These are phyloP conservation scores for Malus hybrid DNA, from an alignment of 331 rosid species.

Conservation along the genomic window DNA sequence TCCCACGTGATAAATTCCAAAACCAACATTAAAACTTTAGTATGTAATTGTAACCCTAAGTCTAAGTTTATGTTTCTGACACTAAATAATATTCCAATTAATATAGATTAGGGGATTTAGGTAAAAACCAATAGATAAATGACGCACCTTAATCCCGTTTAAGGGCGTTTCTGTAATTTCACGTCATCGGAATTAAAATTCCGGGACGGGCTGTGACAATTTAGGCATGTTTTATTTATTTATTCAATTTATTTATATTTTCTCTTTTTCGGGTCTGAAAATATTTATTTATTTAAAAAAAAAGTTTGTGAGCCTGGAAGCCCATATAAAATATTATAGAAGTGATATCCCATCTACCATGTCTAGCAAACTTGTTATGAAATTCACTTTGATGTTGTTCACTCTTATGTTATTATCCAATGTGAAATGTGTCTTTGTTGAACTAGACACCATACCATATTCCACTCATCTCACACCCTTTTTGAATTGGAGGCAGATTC, in stretches of 20 bases:
- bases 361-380: neutral
- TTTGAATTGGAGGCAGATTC: neutral
- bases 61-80: too few species aligned
- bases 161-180: too few species aligned
- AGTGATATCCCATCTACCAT: constrained; percentile 10
- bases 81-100: too few species aligned
- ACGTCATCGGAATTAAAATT: too few species aligned
- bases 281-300: too few species aligned
- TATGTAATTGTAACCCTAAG: too few species aligned
- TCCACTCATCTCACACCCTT: constrained; percentile 6
- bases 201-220: too few species aligned
- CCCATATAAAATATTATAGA: neutral
- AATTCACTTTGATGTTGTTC: neutral
- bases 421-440: constrained; percentile 18
- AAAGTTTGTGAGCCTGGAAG: neutral
- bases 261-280: neutral
- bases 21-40: too few species aligned
- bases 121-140: too few species aligned
- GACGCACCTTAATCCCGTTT: too few species aligned
- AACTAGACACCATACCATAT: constrained; percentile 41
- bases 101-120: too few species aligned
- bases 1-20: too few species aligned
- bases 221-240: neutral
- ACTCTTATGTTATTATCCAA: neutral
- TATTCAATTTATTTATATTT: neutral